Base-by-base conservation (phyloP, 106 monocot genomes). In the Ottelia alismoides region DNA sequence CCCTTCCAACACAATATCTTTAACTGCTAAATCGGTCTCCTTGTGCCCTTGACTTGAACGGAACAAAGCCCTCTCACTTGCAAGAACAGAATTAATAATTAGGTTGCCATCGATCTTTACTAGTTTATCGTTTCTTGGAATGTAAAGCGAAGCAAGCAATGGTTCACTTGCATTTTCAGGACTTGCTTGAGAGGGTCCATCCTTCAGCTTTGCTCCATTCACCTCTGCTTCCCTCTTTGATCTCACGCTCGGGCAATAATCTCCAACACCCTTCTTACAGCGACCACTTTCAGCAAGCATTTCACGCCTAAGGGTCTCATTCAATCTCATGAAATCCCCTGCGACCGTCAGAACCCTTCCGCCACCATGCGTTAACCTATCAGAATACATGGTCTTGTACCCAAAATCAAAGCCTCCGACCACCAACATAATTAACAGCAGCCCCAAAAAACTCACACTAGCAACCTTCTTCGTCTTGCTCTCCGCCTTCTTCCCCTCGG, bases 1-100 rank as follows among this genome's bases (percentile, higher is more conserved):
- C n/a, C n/a, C n/a, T n/a, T n/a, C n/a, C n/a, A n/a, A 63, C 46
- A 79, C 20, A 54, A 68, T 79, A 10, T 65, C 57, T 40, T 79
- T 60, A 26, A 84, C 49, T n/a, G 71, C 84, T 22, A 89, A 55
- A 58, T 77, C 65, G 32, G 80, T 77, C 31, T 76, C 79, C 49
- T 61, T 54, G 17, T 47, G 47, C 49, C 19, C 30, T 44, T 20
- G 57, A 65, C 32, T 52, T 30, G 44, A 56, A 44, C 75, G 65
- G 19, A 62, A 57, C 31, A 65, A 60, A 5, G 89, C 84, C 64
- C 58, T 80, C 66, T 89, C 89, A 56, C 80, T 75, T 30, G 77
- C 89, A 50, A 89, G 71, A 47, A 89, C 79, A 11, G 89, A 89
- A 48, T 84, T 77, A n/a, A n/a, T n/a, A n/a, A n/a, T n/a, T n/a